Base-by-base conservation (phyloP, 257 asterid genomes). In the Misopates orontium region DNA sequence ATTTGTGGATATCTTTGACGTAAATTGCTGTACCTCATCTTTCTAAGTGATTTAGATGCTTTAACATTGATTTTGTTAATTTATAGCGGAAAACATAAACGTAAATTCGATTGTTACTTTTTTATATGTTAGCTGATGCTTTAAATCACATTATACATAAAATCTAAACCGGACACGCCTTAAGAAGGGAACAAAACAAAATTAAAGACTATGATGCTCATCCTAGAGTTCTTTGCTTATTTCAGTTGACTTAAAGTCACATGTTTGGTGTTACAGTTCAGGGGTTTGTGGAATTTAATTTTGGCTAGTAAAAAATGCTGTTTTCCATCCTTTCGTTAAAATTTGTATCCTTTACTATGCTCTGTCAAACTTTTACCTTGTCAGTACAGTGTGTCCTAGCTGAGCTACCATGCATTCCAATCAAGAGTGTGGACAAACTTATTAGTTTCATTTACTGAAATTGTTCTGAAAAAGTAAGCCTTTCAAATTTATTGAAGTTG, bases 331-430 rank as follows among this genome's bases (percentile, higher is more conserved):
- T 23, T 41, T 50, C 45, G 47, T 49, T 15, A 54, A 19, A 23
- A 28, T 22, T 28, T 55, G 14, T 69, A 36, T 60, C 19, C 21
- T 69, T 17, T 19, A 68, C 40, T 47, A 31, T 59, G 40, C 60
- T 40, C 59, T 60, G 8, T 60, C n/a, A n/a, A 22, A 21, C 5
- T 40, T 69, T 36, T 36, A 36, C 42, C 42, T 36, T 36, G 42
- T 36, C 42, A 9, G 11, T 36, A 9, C 11, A 10, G 42, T 36
- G 36, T 36, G 11, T 4, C 42, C 42, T 36, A 8, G 42, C 10
- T 1, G 11, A 10, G 42, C 11, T 36, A 36, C 42, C 42, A 36
- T 36, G 10, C 10, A 28, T 36, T 36, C 42, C 8, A 36, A 36
- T 36, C 42, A 36, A 36, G 42, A 8, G 10, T 9, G 4, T 36